Base-by-base conservation (phyloP, 2,329 filamentous ascomycete genomes). In the Rosellinia necatrix region DNA sequence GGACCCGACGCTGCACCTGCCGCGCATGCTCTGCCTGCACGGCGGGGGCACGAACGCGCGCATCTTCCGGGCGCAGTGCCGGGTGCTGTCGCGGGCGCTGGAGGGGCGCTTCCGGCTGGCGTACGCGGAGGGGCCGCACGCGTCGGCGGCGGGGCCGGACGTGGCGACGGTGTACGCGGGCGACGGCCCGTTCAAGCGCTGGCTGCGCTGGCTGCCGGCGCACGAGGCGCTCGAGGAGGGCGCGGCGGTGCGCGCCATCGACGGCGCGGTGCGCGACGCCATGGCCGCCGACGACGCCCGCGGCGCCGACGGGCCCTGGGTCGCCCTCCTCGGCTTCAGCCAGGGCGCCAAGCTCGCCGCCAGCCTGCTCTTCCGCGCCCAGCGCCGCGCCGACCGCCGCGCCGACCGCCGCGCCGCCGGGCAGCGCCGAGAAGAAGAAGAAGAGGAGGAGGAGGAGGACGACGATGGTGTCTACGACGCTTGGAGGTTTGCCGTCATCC, bases 1-100 rank as follows among this genome's bases (percentile, higher is more conserved):
- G 21, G 63, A 64, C 46, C 12, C 56, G 32, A 69, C 65, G 24
- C 52, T 66, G 47, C 55, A 70, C 56, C 75, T 80, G 24, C 88
- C 88, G 3, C 86, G 89, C 56, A 84, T 92, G 63, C 85, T 92
- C 64, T 92, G 88, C 73, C 84, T 92, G n/a, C 89, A 92, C 71
- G 89, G 89, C 69, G 89, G 89, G 65, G 89, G 89, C 58, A 85
- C 87, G 61, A 91, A 88, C 66, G 85, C 81, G n/a, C 69, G 78
- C 35, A 83, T 91, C 70, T 92, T 92, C 75, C 76, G 80, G 58
- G 71, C 81, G 9, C 89, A 92, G 74, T 84, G 85, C 63, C 88
- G 89, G 59, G 75, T 75, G 60, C 64, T 83, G 50, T 62, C 69
- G 25, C 70, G 67, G 22, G 41, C 35, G 50, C 80, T 91, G 0